These are phyloP conservation scores for Ilyonectria destructans DNA, from an alignment of 2,329 filamentous ascomycete genomes.

Conservation along the genomic window DNA sequence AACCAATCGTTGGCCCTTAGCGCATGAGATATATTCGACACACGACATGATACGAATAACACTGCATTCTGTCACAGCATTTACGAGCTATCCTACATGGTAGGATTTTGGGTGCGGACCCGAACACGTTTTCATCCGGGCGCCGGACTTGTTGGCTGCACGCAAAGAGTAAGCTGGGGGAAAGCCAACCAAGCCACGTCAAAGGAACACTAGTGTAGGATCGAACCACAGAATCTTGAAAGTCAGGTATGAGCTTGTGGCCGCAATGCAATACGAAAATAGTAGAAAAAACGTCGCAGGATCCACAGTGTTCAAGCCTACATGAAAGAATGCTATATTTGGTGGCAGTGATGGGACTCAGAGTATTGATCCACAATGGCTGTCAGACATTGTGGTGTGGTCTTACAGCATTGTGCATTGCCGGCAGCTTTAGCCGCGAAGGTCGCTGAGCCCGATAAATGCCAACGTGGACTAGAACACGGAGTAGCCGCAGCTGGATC, in stretches of 20 bases:
- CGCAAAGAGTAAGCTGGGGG: not conserved
- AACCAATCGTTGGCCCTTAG: not conserved
- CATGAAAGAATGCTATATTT: constrained; percentile 11
- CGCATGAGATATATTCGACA: constrained; percentile 15
- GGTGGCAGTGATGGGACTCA: not conserved
- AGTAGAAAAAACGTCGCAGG: constrained; percentile 4
- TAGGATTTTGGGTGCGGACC: constrained; percentile 1
- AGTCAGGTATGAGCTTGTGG: not conserved
- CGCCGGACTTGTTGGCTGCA: not conserved
- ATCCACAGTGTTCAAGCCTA: constrained; percentile 16
- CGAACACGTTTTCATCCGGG: not conserved
- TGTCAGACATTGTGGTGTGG: not conserved
- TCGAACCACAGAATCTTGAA: not conserved
- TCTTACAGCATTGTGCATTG: not conserved
- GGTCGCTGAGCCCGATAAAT: not conserved
- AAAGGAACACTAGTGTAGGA: not conserved
- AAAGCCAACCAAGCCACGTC: not conserved
- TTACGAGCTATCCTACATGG: not conserved
- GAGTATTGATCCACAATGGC: constrained; percentile 2
- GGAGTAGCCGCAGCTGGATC: not conserved
- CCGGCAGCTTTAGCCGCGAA: not conserved
- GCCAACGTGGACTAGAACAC: not conserved
- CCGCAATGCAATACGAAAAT: not conserved
- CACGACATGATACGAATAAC: constrained; percentile 20
- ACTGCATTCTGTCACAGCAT: not conserved